Base-by-base conservation (phyloP, 441 rosid genomes). In the Aleurites moluccanus region DNA sequence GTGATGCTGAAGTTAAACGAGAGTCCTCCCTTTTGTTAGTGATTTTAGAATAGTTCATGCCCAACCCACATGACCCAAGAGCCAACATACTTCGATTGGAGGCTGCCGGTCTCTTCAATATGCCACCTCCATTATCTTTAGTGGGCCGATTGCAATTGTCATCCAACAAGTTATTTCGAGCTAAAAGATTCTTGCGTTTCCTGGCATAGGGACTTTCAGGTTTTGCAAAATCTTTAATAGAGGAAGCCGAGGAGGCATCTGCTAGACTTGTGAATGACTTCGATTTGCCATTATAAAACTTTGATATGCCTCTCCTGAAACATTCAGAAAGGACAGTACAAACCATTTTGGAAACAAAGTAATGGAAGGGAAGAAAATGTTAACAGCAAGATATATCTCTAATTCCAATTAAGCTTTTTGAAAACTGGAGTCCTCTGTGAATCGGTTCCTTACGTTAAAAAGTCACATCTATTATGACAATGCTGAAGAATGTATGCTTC, bases 231-330 rank as follows among this genome's bases (percentile, higher is more conserved):
- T 82, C 89, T 64, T 80, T 66, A 35, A 79, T 44, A 0, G 84
- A 81, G 67, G 79, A 75, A 74, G 76, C 66, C 50, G 81, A 63
- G 18, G 69, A 86, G 0, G 82, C 80, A 65, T 81, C 88, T 52
- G 81, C 86, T 38, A 87, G 80, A 77, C 87, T 79, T n/a, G 88
- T 85, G 78, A 86, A 83, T 16, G 90, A 86, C 78, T 83, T 88
- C 33, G 90, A 85, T 64, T 81, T 88, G 56, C 90, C 85, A 61
- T n/a, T 63, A 65, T 88, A 85, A 56, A 83, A 88, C 60, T 78
- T 80, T 64, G 87, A 88, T 70, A 86, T 83, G 72, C 90, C 88
- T 82, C 70, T 84, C 81, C 89, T 88, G 82, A 38, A 77, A 84
- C 28, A 35, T 64, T 47, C 63, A 56, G 55, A 52, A 69, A 45